Conservation (phyloP, 2,329 filamentous ascomycete genomes). For the Nannizziopsis barbatae region DNA sequence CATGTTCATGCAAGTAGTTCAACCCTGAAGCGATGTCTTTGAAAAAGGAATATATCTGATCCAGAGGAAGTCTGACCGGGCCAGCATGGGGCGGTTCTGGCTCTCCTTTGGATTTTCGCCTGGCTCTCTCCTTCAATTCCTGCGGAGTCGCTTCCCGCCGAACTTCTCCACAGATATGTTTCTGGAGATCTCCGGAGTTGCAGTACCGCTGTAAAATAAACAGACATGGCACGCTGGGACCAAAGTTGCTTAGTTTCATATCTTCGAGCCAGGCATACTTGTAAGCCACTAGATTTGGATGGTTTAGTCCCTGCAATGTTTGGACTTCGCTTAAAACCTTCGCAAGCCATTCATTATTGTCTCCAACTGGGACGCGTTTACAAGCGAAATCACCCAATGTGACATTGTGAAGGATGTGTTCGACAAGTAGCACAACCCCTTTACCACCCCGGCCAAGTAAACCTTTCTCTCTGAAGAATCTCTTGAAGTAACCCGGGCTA, state of each 20-base stretch:
- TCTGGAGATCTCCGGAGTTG: slow-evolving; percentile 81
- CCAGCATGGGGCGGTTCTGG: slow-evolving; percentile 50
- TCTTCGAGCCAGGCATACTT: slow-evolving; percentile 96
- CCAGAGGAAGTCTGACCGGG: slow-evolving; percentile 55
- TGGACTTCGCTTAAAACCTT: slow-evolving; percentile 92
- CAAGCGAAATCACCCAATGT: slow-evolving; percentile 85
- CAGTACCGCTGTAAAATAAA: slow-evolving; percentile 98
- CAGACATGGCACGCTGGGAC: slow-evolving; percentile 82
- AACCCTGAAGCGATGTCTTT: slow-evolving; percentile 87
- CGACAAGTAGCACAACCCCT: slow-evolving; percentile 86
- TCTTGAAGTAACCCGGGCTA: slow-evolving; percentile 81
- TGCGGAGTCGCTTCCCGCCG: slow-evolving; percentile 58
- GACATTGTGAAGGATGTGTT: slow-evolving; percentile 82
- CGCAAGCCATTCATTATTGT: slow-evolving; percentile 90
- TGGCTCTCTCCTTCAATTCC: slow-evolving; percentile 75
- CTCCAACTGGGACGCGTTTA: slow-evolving; percentile 89
- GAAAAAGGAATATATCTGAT: slow-evolving; percentile 95
- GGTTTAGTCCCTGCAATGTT: slow-evolving; percentile 77
- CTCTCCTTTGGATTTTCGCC: slow-evolving; percentile 69
- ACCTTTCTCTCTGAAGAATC: slow-evolving; percentile 81
- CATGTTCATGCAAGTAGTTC: slow-evolving; percentile 76
- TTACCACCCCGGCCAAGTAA: slow-evolving; percentile 84
- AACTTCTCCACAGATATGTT: slow-evolving; percentile 65
- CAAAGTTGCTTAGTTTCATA: slow-evolving; percentile 69
- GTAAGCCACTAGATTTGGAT: slow-evolving; percentile 92